phyloP scores from a whole-genome alignment of 106 monocot genomes.

The Dioscorea alata region DNA sequence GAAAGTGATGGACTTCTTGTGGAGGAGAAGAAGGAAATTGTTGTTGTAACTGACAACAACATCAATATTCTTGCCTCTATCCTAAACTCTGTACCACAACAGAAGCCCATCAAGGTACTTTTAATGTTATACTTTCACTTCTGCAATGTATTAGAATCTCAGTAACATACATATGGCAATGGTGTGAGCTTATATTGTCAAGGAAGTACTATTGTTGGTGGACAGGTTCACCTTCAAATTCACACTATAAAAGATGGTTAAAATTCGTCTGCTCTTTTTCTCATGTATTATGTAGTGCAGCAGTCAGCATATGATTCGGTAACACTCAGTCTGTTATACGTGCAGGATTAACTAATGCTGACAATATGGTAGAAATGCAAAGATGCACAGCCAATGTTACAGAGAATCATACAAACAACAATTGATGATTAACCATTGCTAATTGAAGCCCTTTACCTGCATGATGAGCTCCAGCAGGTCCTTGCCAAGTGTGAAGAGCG shows the following conservation, averaged over 20 bases:
- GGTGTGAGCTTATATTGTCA: not conserved
- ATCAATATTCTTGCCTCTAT: conserved; percentile 49
- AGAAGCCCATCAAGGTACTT: conserved; percentile 34
- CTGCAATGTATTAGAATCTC: not conserved
- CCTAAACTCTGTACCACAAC: conserved; percentile 23
- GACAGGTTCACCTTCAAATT: no score
- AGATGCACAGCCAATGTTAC: conserved; percentile 48
- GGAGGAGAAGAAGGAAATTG: conserved; percentile 73
- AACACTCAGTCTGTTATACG: not conserved
- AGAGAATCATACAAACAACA: conserved; percentile 59
- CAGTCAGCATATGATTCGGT: not conserved
- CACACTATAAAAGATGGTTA: no score
- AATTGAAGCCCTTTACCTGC: conserved; percentile 53
- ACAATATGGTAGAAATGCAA: conserved; percentile 54
- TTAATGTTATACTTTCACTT: not conserved
- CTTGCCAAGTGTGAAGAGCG: conserved; percentile 39
- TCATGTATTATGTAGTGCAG: not conserved
- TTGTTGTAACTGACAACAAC: conserved; percentile 44
- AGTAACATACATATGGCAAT: not conserved
- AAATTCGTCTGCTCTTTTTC: not conserved
- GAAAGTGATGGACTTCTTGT: conserved; percentile 25
- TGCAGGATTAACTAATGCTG: conserved; percentile 54
- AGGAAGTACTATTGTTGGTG: no score
- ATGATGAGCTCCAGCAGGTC: conserved; percentile 53
- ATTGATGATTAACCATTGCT: conserved; percentile 48